These are phyloP conservation scores for Erodium moschatum DNA, from an alignment of 441 rosid genomes.

Conservation along the genomic window DNA sequence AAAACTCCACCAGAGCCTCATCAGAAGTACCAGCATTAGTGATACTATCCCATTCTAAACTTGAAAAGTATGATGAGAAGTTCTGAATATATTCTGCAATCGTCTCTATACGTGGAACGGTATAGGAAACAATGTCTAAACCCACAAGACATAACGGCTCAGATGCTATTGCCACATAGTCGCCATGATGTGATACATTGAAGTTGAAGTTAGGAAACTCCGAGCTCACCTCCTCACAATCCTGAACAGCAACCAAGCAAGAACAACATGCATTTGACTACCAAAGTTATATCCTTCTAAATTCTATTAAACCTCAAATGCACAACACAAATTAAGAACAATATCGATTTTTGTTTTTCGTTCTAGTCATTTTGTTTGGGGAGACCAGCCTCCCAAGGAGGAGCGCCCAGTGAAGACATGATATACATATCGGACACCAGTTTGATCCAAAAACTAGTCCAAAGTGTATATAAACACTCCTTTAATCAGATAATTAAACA, in stretches of 20 bases:
- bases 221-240: constrained; percentile 19
- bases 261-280: constrained; percentile 7
- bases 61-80: constrained; percentile 46
- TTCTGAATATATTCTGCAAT: constrained; percentile 37
- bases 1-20: constrained; percentile 43
- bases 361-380: no score
- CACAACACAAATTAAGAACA: no score
- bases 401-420: no score
- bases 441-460: no score
- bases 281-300: neutral
- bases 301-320: neutral
- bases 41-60: constrained; percentile 45
- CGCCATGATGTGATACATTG: constrained; percentile 65
- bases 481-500: no score
- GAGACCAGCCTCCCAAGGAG: no score
- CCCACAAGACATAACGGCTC: constrained; percentile 68
- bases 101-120: constrained; percentile 33
- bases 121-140: constrained; percentile 40
- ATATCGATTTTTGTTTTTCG: no score
- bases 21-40: constrained; percentile 32
- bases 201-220: constrained; percentile 54
- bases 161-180: constrained; percentile 61
- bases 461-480: no score
- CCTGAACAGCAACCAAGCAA: constrained; percentile 31
- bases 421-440: no score